Percentiles rank a stretch among this genome's conserved stretches.
These are phyloP conservation scores for Jaenimonas drosophilae DNA, from an alignment of 208 protist species.

Conservation along the genomic window DNA sequence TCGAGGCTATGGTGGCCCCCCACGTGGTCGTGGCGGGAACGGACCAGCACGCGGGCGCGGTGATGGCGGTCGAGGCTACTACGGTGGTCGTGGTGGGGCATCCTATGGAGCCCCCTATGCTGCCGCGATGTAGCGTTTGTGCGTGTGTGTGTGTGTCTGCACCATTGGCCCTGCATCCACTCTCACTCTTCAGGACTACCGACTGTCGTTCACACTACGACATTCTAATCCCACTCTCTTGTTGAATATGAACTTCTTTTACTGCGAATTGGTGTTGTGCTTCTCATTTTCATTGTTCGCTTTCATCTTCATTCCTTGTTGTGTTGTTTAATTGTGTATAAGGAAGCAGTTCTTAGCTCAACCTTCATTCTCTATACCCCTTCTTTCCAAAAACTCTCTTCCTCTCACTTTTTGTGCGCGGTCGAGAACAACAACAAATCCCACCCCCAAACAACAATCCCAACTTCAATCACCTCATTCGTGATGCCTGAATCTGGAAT, in stretches of 20 bases:
- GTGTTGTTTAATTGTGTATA: background rate
- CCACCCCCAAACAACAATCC: no score
- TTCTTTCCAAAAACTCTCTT: no score
- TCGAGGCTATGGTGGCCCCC: background rate
- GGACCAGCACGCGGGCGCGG: background rate
- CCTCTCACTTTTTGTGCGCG: slow-evolving; percentile 1
- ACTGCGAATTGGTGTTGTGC: slow-evolving; percentile 8
- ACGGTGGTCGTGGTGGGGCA: background rate
- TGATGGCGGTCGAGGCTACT: background rate
- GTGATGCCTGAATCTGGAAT: no score
- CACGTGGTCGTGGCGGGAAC: background rate
- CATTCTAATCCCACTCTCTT: slow-evolving; percentile 6
- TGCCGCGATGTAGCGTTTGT: no score
- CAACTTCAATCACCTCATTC: no score
- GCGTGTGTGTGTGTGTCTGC: no score
- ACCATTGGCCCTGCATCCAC: no score
- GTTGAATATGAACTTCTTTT: slow-evolving; percentile 19
- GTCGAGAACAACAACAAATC: no score
- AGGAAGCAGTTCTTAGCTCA: background rate
- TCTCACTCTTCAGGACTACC: no score
- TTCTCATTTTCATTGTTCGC: background rate
- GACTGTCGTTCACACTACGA: no score
- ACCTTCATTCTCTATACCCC: background rate
- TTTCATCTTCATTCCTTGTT: background rate
- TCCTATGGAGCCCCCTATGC: no score